Evolutionary conservation across 225 moss, liverwort and hornwort genomes (phyloP), one percentile per base, ranked within the genome.

Genomic region (Ulota crispa): DNA sequence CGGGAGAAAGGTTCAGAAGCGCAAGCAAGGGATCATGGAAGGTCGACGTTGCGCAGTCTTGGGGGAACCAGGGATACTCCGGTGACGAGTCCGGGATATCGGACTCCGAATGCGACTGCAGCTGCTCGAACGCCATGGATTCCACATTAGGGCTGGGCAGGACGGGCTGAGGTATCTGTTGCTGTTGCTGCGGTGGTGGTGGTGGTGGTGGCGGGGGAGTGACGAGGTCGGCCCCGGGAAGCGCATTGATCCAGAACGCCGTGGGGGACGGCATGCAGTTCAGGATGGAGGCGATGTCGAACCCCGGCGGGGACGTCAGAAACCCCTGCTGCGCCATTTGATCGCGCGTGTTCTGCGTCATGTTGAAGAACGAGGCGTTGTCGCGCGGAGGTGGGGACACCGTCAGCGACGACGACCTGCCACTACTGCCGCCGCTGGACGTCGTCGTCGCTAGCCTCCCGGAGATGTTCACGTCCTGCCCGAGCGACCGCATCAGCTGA

Each of bases 251-350:
- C 89, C 89, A 90, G 0, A 83, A 68, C 5, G 87, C 85, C 0
- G 89, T 90, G 19, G 89, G 89, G 45, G 89, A 90, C 6, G 89
- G 87, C 87, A 87, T 87, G 66, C 78, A 90, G 84, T 72, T 84
- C 39, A 75, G 43, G 82, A 75, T 75, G 19, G 82, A 75, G 12
- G 83, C 80, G 55, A 87, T 80, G 62, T 89, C 89, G 36, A 90
- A 80, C 23, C 73, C 73, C 6, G 80, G 81, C 2, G 86, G 86
- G 4, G 89, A 90, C 21, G 66, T 85, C 8, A 84, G 72, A 13
- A 84, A 82, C 9, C 81, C 79, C 18, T 84, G 86, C 19, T 78
- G 80, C 36, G 71, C 67, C 80, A 72, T 80, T 70, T 75, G 81
- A 74, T 81, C 52, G 62, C 67, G 78, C 80, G 75, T 59, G 23